Evolutionary conservation across 495 filamentous ascomycete genomes (phyloP).

Genomic region (Tuber microsphaerosporum): DNA sequence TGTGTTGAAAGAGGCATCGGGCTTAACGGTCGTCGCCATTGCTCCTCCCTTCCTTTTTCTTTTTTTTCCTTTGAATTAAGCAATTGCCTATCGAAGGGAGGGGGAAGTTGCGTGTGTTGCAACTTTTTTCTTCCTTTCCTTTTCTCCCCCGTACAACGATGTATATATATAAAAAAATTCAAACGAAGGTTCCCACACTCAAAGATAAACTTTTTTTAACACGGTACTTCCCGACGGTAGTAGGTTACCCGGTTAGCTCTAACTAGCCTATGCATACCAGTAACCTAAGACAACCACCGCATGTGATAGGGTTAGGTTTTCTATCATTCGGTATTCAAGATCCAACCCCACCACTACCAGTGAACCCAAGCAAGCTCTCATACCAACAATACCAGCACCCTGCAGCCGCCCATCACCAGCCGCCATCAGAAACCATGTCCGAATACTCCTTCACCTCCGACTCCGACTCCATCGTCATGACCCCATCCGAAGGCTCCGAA

Average conservation of each 20-base stretch:
- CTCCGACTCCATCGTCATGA: slow-evolving; percentile 12
- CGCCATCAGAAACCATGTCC: slow-evolving; percentile 16
- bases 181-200: background rate
- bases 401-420: background rate
- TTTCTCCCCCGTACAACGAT: background rate
- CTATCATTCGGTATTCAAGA: background rate
- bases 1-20: slow-evolving; percentile 55
- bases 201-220: background rate
- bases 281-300: background rate
- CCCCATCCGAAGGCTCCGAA: slow-evolving; percentile 17
- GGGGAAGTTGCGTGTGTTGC: background rate
- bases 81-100: background rate
- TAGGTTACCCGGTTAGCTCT: background rate
- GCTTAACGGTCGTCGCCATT: slow-evolving; percentile 45
- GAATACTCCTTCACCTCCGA: slow-evolving; percentile 28
- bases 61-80: background rate
- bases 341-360: background rate
- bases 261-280: background rate
- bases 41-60: background rate
- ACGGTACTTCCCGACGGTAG: background rate
- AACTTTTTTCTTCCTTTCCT: background rate
- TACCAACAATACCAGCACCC: background rate
- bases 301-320: background rate
- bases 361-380: background rate
- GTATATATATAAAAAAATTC: background rate